Conservation (phyloP, 108 stramenopile species). For the Cyclotella baltica region DNA sequence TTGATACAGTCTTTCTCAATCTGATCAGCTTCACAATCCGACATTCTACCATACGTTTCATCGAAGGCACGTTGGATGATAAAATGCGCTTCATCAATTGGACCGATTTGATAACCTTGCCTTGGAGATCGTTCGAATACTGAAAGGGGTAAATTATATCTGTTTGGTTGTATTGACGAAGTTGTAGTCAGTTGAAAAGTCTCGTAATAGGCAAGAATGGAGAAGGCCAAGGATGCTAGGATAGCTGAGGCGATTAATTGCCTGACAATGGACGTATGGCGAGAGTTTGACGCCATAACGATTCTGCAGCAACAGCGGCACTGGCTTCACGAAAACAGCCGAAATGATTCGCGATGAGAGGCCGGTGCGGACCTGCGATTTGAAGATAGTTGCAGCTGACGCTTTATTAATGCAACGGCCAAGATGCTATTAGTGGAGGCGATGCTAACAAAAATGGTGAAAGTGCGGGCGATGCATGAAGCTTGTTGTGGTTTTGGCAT, state of each 20-base stretch:
- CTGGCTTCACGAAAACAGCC: no score
- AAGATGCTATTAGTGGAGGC: no score
- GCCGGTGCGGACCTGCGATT: no score
- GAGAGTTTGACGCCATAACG: not conserved
- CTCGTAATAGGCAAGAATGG: constrained; percentile 12
- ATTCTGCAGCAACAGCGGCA: no score
- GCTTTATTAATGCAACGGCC: no score
- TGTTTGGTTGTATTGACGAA: not conserved
- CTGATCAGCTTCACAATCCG: constrained; percentile 14
- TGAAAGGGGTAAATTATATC: not conserved
- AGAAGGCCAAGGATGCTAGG: not conserved
- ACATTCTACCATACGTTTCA: constrained; percentile 41
- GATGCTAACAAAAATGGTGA: no score
- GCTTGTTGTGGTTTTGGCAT: no score
- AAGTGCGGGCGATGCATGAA: no score
- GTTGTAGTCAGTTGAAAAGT: not conserved
- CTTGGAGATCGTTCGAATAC: not conserved
- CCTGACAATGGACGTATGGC: not conserved
- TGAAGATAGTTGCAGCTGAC: no score
- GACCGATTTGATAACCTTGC: not conserved
- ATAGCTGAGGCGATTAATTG: not conserved
- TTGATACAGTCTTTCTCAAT: constrained; percentile 35
- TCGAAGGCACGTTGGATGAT: constrained; percentile 44
- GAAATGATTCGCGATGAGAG: no score
- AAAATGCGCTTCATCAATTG: constrained; percentile 42